Evolutionary conservation across 371 early-diverging fungal species (phyloP).

Genomic region (Cokeromyces recurvatus): DNA sequence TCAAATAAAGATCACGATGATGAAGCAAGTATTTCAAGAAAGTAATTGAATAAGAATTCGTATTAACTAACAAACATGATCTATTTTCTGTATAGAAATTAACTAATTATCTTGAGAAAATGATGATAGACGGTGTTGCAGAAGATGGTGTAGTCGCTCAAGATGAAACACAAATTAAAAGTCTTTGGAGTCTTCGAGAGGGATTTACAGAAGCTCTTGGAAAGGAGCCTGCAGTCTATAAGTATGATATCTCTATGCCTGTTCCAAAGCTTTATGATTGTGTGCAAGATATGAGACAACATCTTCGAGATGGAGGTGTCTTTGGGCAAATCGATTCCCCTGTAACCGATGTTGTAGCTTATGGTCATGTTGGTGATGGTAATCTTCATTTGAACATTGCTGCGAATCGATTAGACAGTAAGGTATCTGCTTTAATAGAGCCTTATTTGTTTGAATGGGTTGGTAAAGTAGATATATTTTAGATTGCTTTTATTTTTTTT

Average conservation of each 20-base stretch:
- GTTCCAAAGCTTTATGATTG: slow-evolving; percentile 80
- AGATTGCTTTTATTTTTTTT: not conserved
- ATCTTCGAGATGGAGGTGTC: slow-evolving; percentile 54
- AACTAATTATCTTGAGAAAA: slow-evolving; percentile 56
- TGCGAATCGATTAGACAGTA: slow-evolving; percentile 52
- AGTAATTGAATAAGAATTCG: not conserved
- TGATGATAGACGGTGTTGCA: slow-evolving; percentile 66
- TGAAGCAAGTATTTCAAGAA: slow-evolving; percentile 46
- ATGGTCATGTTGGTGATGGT: slow-evolving; percentile 89
- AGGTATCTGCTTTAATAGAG: slow-evolving; percentile 73
- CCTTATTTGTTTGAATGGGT: slow-evolving; percentile 94
- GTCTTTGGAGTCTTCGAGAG: slow-evolving; percentile 91
- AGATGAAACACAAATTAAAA: slow-evolving; percentile 65
- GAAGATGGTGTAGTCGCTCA: slow-evolving; percentile 92
- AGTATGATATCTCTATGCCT: slow-evolving; percentile 91
- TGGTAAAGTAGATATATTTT: slow-evolving; percentile 32
- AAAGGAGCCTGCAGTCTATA: slow-evolving; percentile 82
- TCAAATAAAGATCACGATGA: slow-evolving; percentile 91
- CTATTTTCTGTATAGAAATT: slow-evolving; percentile 71
- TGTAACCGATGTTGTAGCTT: slow-evolving; percentile 79
- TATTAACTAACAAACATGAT: not conserved
- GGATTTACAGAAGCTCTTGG: slow-evolving; percentile 88
- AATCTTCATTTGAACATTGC: slow-evolving; percentile 94
- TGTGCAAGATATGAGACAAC: slow-evolving; percentile 74
- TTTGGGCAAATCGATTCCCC: slow-evolving; percentile 48